phyloP scores from a whole-genome alignment of 2,329 filamentous ascomycete genomes.

The Lasiodiplodia theobromae region DNA sequence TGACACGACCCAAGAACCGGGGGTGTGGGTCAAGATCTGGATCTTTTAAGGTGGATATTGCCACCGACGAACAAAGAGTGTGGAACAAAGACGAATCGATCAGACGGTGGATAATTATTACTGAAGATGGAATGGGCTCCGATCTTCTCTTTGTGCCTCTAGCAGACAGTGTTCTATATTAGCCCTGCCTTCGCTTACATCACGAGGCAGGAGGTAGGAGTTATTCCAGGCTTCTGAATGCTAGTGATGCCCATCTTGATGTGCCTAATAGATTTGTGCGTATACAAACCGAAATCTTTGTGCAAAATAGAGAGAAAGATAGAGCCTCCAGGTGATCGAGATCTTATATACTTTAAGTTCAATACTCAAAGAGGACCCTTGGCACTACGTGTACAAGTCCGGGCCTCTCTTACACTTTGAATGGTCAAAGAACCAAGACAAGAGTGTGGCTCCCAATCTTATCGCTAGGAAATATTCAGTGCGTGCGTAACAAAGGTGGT shows the following conservation, averaged over 20 bases:
- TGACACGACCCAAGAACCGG: too few relatives aligned
- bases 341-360: neutral
- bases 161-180: neutral
- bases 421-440: neutral
- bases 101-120: too few relatives aligned
- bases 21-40: too few relatives aligned
- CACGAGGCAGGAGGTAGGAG: neutral
- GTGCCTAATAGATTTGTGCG: neutral
- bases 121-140: too few relatives aligned
- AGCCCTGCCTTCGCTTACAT: conserved; percentile 1
- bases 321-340: neutral
- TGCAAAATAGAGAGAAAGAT: neutral
- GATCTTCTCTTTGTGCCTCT: too few relatives aligned
- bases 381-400: neutral
- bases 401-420: neutral
- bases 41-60: too few relatives aligned
- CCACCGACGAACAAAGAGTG: too few relatives aligned
- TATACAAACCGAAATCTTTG: neutral
- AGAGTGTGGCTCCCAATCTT: neutral
- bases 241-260: conserved; percentile 1
- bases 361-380: neutral
- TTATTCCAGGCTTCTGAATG: neutral
- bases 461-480: too few relatives aligned
- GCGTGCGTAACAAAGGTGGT: too few relatives aligned
- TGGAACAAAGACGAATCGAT: too few relatives aligned